Evolutionary conservation across 331 rosid genomes (phyloP).

Genomic region (Quercus phellos): DNA sequence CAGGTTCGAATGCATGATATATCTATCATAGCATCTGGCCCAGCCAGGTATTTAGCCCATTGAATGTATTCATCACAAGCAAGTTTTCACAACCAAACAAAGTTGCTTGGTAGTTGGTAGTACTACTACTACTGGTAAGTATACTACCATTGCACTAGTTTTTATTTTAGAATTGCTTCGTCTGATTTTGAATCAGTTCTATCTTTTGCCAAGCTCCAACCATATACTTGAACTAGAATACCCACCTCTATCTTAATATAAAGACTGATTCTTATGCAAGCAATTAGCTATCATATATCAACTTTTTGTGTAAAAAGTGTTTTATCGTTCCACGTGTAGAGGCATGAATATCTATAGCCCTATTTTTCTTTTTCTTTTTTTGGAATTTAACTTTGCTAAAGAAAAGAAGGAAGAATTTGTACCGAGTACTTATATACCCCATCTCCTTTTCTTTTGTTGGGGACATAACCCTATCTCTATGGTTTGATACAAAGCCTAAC

Average conservation of each 20-base stretch:
- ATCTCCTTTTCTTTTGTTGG: background rate
- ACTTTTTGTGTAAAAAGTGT: background rate
- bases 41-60: too few species aligned
- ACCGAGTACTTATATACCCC: background rate
- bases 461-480: background rate
- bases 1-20: too few species aligned
- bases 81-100: too few species aligned
- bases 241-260: background rate
- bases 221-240: background rate
- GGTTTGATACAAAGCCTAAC: background rate
- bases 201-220: background rate
- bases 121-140: too few species aligned
- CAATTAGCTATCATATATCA: background rate
- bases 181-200: background rate
- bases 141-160: background rate
- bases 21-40: too few species aligned
- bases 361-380: background rate
- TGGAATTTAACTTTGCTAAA: background rate
- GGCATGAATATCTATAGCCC: background rate
- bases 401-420: background rate
- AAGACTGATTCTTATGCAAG: background rate
- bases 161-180: background rate
- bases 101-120: too few species aligned
- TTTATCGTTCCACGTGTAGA: background rate
- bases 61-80: too few species aligned